Conservation (phyloP, 2,329 filamentous ascomycete species). For the Chaetothyriales sp. region DNA sequence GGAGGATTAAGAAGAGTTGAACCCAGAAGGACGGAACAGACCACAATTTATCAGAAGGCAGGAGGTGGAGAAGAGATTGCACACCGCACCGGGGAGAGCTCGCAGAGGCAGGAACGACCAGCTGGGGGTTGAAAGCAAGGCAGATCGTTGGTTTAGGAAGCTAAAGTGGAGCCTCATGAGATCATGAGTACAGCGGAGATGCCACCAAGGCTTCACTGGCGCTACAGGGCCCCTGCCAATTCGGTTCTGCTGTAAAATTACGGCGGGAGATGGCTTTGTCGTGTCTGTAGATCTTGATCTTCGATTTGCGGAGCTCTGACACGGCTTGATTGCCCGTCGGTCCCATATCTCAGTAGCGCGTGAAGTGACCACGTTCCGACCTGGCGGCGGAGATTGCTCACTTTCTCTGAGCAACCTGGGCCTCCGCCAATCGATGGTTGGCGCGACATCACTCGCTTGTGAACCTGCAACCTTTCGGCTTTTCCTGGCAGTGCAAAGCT, state of each 20-base stretch:
- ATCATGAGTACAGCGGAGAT: neutral
- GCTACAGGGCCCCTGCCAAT: neutral
- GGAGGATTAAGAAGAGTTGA: neutral
- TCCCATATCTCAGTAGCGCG: neutral
- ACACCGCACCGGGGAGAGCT: neutral
- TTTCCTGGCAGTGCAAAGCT: neutral
- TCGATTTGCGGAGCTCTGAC: neutral
- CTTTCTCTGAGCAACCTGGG: neutral
- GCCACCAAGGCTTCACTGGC: neutral
- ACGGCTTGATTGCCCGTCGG: neutral
- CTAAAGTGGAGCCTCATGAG: neutral
- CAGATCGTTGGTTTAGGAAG: neutral
- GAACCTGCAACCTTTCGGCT: constrained; percentile 1
- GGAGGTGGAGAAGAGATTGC: neutral
- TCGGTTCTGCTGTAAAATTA: neutral
- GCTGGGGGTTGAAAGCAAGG: neutral
- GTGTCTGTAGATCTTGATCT: neutral
- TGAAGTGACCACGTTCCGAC: neutral
- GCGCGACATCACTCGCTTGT: neutral
- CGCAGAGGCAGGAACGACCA: neutral
- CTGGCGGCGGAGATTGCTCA: neutral
- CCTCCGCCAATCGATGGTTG: neutral
- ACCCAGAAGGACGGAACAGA: neutral
- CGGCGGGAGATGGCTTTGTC: neutral
- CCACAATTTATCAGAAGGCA: neutral